Conservation (phyloP, 1,284 basidiomycete genomes). For the Rhodotorula sp. region DNA sequence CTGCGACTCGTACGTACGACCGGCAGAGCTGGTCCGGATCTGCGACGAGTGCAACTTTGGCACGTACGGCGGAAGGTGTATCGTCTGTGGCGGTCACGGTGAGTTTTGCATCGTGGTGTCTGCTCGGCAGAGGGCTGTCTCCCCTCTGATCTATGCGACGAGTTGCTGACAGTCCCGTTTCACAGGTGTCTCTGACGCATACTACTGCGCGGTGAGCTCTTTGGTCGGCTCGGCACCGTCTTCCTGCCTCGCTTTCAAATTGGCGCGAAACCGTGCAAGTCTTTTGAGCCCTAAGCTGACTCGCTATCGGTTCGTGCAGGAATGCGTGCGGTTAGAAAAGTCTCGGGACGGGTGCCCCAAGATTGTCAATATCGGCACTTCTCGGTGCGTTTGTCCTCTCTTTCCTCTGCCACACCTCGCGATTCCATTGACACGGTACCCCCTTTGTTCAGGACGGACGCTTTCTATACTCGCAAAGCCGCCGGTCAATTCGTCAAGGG, state of each 20-base stretch:
- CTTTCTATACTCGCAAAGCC: conserved; percentile 73
- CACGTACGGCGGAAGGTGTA: conserved; percentile 92
- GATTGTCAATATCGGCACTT: conserved; percentile 90
- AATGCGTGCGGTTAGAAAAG: conserved; percentile 90
- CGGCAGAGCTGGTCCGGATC: conserved; percentile 94
- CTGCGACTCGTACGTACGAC: conserved; percentile 98
- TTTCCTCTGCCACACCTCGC: neutral
- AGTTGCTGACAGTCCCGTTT: neutral
- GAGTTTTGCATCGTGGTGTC: conserved; percentile 44
- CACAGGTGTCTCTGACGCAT: conserved; percentile 90
- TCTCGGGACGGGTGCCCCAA: conserved; percentile 98
- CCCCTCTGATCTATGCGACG: neutral
- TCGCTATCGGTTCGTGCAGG: conserved; percentile 7
- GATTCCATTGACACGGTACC: too few species aligned
- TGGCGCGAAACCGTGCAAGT: neutral
- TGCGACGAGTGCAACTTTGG: conserved; percentile 99
- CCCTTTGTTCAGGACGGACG: conserved; percentile 66
- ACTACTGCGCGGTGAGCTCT: conserved; percentile 78
- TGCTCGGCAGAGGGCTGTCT: neutral
- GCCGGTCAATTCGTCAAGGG: conserved; percentile 34
- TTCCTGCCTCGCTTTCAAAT: neutral
- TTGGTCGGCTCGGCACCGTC: neutral
- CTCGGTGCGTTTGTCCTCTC: conserved; percentile 8
- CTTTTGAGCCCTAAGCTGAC: neutral
- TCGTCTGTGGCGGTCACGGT: conserved; percentile 94